Conservation (phyloP, 208 protist genomes). For the Entamoeba moshkovskii region DNA sequence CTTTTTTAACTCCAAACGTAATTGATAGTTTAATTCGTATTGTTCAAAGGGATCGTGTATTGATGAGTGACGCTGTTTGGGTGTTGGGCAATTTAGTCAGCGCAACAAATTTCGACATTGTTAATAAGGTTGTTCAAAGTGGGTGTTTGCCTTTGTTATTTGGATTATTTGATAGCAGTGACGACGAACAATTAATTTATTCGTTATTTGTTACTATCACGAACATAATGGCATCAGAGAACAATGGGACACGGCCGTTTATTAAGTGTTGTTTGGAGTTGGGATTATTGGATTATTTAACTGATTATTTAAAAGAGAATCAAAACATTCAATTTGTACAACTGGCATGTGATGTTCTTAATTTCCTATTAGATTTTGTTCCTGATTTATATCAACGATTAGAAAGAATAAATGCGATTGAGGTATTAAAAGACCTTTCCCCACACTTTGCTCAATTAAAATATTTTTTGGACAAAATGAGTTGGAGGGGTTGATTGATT, state of each 20-base stretch:
- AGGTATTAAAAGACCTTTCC: neutral
- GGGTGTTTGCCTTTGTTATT: neutral
- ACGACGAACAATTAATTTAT: neutral
- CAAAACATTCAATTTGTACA: neutral
- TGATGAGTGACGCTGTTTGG: neutral
- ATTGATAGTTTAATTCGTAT: neutral
- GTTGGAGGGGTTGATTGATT: no score
- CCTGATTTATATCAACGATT: neutral
- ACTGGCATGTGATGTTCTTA: neutral
- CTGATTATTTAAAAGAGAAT: neutral
- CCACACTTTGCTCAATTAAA: no score
- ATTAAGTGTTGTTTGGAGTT: neutral
- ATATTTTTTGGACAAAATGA: no score
- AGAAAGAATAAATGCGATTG: neutral
- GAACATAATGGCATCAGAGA: neutral
- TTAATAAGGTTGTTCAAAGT: neutral
- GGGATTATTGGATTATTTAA: neutral
- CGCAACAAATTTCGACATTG: neutral
- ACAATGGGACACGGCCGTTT: neutral
- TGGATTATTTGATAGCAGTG: neutral
- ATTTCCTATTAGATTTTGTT: neutral
- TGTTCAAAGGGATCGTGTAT: neutral
- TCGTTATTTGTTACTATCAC: neutral
- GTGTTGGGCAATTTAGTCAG: neutral
- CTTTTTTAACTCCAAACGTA: neutral